phyloP scores from a whole-genome alignment of 768 basidiomycete genomes.

The Heimioporus sp. region DNA sequence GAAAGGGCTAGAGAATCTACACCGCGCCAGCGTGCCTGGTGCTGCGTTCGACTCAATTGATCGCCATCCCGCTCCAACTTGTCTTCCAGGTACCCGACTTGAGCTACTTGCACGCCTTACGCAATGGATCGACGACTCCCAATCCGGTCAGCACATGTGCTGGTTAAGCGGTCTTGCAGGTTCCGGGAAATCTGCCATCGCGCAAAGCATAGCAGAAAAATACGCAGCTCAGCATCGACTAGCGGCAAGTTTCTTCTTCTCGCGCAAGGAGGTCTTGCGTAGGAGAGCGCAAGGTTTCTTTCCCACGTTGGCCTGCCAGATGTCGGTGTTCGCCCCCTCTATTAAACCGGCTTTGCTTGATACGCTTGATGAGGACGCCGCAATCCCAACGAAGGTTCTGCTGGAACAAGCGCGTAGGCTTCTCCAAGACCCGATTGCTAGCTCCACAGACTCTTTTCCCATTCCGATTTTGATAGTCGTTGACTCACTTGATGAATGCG shows the following conservation, averaged over 20 bases:
- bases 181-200: constrained; percentile 24
- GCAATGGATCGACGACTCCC: constrained; percentile 13
- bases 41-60: constrained; percentile 16
- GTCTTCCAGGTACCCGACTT: constrained; percentile 19
- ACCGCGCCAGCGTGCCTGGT: constrained; percentile 10
- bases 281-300: constrained; percentile 24
- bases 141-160: constrained; percentile 6
- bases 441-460: constrained; percentile 5
- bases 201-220: constrained; percentile 28
- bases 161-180: constrained; percentile 26
- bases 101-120: constrained; percentile 12
- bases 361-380: constrained; percentile 19
- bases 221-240: constrained; percentile 18
- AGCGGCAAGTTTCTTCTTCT: constrained; percentile 37
- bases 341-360: constrained; percentile 14
- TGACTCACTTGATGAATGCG: constrained; percentile 26
- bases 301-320: constrained; percentile 32
- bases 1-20: constrained; percentile 14
- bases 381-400: constrained; percentile 21
- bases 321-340: constrained; percentile 17
- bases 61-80: constrained; percentile 18
- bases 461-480: constrained; percentile 20
- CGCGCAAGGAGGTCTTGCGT: constrained; percentile 19
- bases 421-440: constrained; percentile 18
- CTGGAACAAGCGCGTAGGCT: constrained; percentile 24